These are phyloP conservation scores for Aphanomyces invadans DNA, from an alignment of 352 stramenopile genomes.

Conservation along the genomic window DNA sequence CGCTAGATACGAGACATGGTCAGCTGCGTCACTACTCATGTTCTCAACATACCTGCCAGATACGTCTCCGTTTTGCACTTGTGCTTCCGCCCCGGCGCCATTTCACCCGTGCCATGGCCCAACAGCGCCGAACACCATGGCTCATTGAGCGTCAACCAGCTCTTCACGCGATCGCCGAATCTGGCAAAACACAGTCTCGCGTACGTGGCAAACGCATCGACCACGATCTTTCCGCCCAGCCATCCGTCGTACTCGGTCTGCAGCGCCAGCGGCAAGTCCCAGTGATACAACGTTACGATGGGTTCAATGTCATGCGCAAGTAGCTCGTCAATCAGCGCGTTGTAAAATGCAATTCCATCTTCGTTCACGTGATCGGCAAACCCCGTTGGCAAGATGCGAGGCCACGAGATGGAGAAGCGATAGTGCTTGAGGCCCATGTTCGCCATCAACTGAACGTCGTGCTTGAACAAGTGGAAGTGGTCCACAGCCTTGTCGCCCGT, in stretches of 20 bases:
- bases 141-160: conserved; percentile 93
- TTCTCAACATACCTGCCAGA: conserved; percentile 27
- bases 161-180: conserved; percentile 89
- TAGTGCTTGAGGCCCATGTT: conserved; percentile 84
- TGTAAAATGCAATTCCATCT: conserved; percentile 87
- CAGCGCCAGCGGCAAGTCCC: conserved; percentile 87
- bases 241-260: conserved; percentile 76
- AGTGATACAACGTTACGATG: conserved; percentile 93
- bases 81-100: conserved; percentile 62
- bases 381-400: conserved; percentile 83
- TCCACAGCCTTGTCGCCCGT: conserved; percentile 84
- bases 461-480: conserved; percentile 83
- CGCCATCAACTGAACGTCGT: conserved; percentile 89
- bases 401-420: conserved; percentile 88
- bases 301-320: conserved; percentile 78
- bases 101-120: conserved; percentile 76
- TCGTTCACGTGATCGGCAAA: conserved; percentile 58
- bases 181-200: conserved; percentile 79
- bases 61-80: conserved; percentile 61
- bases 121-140: conserved; percentile 77
- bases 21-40: too few species aligned
- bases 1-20: neutral
- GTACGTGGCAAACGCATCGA: conserved; percentile 73
- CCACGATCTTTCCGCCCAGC: conserved; percentile 40
- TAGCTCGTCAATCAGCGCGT: conserved; percentile 82